A percentile compares a stretch with the other conserved stretches of the same genome.
Conservation (phyloP, 257 asterid species). For the Solanum bukasovii region DNA sequence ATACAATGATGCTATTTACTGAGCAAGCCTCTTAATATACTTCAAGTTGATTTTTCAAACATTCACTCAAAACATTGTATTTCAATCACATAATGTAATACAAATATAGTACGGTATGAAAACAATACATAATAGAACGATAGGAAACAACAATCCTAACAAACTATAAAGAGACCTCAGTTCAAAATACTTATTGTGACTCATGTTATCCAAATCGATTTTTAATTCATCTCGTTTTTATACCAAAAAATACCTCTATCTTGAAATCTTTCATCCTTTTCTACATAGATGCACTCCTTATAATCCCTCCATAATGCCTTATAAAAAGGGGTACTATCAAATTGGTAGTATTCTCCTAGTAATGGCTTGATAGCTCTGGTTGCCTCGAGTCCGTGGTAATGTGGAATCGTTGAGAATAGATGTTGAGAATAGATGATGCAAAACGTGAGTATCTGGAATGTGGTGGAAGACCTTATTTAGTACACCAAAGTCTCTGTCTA, state of each 20-base stretch:
- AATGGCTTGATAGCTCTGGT: not conserved
- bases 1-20: too few species aligned
- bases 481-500: not conserved
- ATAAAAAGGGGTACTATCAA: not conserved
- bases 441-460: fast-evolving
- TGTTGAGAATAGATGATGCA: not conserved
- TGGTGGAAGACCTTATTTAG: not conserved
- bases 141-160: not conserved
- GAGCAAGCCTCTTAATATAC: not conserved
- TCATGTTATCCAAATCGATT: too few species aligned
- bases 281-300: not conserved
- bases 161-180: not conserved
- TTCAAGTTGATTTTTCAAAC: not conserved
- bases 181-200: not conserved
- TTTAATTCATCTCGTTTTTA: not conserved
- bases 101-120: too few species aligned
- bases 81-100: too few species aligned
- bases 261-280: not conserved
- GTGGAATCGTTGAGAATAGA: not conserved
- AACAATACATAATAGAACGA: too few species aligned
- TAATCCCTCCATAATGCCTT: not conserved
- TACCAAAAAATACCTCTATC: not conserved
- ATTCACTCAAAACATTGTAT: too few species aligned
- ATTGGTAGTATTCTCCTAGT: not conserved
- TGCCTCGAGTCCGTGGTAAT: not conserved